phyloP scores from a whole-genome alignment of 1,284 basidiomycete genomes.

The Pulchroboletus neoregius region DNA sequence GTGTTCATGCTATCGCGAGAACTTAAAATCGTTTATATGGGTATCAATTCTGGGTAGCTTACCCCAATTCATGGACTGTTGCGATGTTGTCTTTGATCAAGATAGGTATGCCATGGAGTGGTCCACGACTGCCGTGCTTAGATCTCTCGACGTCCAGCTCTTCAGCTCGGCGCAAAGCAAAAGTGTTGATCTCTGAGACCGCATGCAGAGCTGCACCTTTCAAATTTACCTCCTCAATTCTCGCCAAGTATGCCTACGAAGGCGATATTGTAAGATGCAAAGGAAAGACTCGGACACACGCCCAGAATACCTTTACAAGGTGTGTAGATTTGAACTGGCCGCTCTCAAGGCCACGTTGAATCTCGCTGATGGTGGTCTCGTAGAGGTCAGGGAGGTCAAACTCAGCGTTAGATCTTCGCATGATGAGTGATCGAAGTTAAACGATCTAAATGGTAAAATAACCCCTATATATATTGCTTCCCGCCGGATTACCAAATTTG shows the following conservation, averaged over 20 bases:
- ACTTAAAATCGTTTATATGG: neutral
- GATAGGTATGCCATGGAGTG: constrained; percentile 68
- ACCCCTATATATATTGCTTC: neutral
- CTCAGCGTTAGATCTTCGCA: constrained; percentile 5
- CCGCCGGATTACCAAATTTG: constrained; percentile 5
- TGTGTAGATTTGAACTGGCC: constrained; percentile 23
- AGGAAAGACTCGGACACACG: neutral
- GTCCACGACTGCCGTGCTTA: constrained; percentile 43
- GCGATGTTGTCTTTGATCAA: constrained; percentile 42
- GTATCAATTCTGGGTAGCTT: constrained; percentile 1
- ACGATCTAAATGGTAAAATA: constrained; percentile 1
- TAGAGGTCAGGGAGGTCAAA: constrained; percentile 28
- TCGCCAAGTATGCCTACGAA: constrained; percentile 58
- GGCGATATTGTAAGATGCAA: neutral
- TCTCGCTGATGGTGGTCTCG: constrained; percentile 29
- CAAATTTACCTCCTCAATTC: constrained; percentile 71
- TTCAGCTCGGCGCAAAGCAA: constrained; percentile 50
- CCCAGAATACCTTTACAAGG: constrained; percentile 22
- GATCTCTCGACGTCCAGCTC: constrained; percentile 54
- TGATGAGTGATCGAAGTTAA: neutral
- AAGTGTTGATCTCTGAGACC: constrained; percentile 58
- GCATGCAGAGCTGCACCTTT: constrained; percentile 58
- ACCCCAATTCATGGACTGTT: constrained; percentile 40
- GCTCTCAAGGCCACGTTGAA: constrained; percentile 24
- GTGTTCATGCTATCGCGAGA: constrained; percentile 56